Percentiles rank a stretch among this genome's conserved stretches.
These are phyloP conservation scores for Avena atlantica DNA, from an alignment of 176 grass and related monocot species.

Conservation along the genomic window DNA sequence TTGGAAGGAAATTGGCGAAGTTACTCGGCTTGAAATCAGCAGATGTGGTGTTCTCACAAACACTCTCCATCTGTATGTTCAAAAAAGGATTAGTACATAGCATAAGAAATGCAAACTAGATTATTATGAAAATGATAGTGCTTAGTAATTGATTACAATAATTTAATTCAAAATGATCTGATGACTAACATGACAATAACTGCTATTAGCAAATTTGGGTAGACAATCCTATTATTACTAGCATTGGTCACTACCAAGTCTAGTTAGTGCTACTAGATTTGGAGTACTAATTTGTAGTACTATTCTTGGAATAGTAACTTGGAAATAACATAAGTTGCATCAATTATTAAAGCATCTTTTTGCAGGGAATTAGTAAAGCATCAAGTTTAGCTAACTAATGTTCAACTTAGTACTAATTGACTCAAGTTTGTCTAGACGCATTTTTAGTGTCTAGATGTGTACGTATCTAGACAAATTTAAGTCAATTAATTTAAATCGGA, in stretches of 20 bases:
- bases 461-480: too few species aligned
- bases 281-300: background rate
- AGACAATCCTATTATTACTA: constrained; percentile 21
- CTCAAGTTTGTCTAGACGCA: background rate
- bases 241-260: background rate
- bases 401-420: background rate
- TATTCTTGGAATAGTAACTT: background rate
- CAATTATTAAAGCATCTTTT: background rate
- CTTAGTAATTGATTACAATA: background rate
- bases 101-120: background rate
- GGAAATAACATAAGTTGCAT: background rate
- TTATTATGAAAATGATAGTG: background rate
- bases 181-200: constrained; percentile 14
- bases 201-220: constrained; percentile 3
- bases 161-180: constrained; percentile 19
- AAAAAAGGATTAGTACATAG: constrained; percentile 25
- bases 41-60: constrained; percentile 71
- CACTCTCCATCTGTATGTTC: constrained; percentile 70
- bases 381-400: background rate
- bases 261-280: background rate
- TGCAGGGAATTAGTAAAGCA: constrained; percentile 3
- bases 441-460: too few species aligned
- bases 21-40: constrained; percentile 61
- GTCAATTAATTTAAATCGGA: too few species aligned
- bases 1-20: constrained; percentile 60